Evolutionary conservation across 1,139 yeast species (phyloP).

Genomic region (Debaryomycetaceae sp.): DNA sequence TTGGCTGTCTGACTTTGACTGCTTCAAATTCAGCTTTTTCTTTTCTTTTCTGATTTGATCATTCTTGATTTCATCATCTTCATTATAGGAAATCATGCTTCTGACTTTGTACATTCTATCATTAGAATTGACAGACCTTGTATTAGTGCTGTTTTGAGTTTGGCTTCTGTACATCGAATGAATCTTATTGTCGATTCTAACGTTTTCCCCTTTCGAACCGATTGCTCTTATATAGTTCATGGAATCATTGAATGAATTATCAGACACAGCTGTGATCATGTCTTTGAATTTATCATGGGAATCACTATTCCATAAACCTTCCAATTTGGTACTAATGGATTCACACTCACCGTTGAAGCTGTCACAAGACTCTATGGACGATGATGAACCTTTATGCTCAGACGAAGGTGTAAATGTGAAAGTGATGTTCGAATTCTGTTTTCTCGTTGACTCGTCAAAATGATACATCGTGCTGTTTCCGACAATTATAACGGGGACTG

Average conservation of each 20-base stretch:
- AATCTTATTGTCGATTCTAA: conserved; percentile 23
- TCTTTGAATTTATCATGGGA: conserved; percentile 15
- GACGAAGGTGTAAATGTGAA: conserved; percentile 2
- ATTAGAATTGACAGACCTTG: conserved; percentile 2
- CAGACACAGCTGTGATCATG: conserved; percentile 26
- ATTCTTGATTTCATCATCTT: conserved; percentile 24
- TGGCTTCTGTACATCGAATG: conserved; percentile 32
- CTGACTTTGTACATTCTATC: conserved; percentile 39
- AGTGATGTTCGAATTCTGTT: neutral
- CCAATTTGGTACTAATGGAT: conserved; percentile 1
- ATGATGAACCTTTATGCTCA: conserved; percentile 1
- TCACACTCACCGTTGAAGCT: conserved; percentile 5
- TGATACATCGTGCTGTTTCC: conserved; percentile 21
- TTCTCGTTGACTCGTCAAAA: neutral
- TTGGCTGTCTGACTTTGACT: neutral
- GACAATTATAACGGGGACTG: conserved; percentile 39
- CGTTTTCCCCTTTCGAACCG: conserved; percentile 19
- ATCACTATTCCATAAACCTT: conserved; percentile 1
- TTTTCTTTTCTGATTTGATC: conserved; percentile 16
- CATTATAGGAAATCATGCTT: conserved; percentile 33
- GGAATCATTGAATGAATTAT: conserved; percentile 25
- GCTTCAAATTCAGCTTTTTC: conserved; percentile 1
- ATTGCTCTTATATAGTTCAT: conserved; percentile 19
- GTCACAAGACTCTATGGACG: conserved; percentile 11
- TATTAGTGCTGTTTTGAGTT: conserved; percentile 6